These are phyloP conservation scores for Botrytis fabae DNA, from an alignment of 2,329 filamentous ascomycete genomes.

Conservation along the genomic window DNA sequence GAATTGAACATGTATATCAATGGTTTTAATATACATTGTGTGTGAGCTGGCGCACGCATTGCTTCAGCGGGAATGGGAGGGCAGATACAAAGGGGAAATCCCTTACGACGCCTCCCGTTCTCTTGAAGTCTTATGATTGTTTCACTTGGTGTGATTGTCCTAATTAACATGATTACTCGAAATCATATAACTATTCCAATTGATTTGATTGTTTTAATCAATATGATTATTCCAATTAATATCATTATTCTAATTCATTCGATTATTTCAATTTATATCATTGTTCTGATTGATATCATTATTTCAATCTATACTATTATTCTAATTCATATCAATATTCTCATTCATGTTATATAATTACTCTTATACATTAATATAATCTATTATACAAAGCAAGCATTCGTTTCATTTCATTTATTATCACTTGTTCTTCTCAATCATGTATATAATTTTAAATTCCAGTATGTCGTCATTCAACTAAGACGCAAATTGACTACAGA, in stretches of 20 bases:
- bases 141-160: too few species aligned
- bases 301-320: too few species aligned
- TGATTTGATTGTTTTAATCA: neutral
- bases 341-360: neutral
- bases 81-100: neutral
- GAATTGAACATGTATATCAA: neutral
- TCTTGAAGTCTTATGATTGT: neutral
- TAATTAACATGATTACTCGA: neutral
- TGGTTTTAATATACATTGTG: neutral
- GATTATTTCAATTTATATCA: too few species aligned
- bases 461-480: too few species aligned
- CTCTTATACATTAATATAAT: too few species aligned
- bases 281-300: neutral
- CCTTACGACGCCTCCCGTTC: neutral
- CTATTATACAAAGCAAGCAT: too few species aligned
- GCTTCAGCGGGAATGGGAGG: neutral
- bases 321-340: neutral
- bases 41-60: neutral
- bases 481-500: too few species aligned
- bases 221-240: too few species aligned
- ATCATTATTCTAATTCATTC: too few species aligned
- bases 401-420: too few species aligned
- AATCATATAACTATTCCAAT: neutral
- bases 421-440: too few species aligned
- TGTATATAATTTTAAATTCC: too few species aligned